Evolutionary conservation across 257 asterid species (phyloP).

Genomic region (Datura wrightii): DNA sequence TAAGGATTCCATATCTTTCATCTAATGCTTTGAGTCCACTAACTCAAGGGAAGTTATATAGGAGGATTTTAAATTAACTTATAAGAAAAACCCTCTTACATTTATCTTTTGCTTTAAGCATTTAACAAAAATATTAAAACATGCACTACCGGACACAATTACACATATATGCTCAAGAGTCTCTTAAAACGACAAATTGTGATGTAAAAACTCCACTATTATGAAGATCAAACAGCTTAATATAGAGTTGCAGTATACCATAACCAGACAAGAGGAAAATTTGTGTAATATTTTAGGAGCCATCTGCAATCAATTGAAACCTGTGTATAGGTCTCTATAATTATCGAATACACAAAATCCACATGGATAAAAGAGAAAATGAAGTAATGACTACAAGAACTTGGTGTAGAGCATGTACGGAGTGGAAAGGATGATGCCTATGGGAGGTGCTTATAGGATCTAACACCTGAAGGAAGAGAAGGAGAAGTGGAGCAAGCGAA

Average conservation of each 20-base stretch:
- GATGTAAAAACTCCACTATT: background rate
- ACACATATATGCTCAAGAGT: background rate
- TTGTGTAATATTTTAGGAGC: background rate
- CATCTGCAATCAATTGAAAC: background rate
- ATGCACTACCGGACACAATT: background rate
- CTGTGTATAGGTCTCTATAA: background rate
- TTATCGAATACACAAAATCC: conserved; percentile 14
- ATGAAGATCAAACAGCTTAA: conserved; percentile 15
- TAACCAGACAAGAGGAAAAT: conserved; percentile 14
- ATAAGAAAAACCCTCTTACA: background rate
- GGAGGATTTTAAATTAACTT: background rate
- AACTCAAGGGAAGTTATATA: conserved; percentile 17
- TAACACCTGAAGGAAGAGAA: conserved; percentile 11
- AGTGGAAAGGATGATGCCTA: background rate
- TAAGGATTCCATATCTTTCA: conserved; percentile 16
- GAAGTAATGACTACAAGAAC: conserved; percentile 15
- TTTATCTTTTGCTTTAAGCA: conserved; percentile 25
- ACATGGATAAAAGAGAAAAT: conserved; percentile 16
- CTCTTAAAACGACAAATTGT: background rate
- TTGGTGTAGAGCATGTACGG: background rate
- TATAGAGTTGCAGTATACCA: background rate
- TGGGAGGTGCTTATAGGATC: background rate
- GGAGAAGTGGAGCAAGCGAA: background rate
- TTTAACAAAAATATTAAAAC: background rate
- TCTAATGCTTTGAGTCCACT: conserved; percentile 4